Evolutionary conservation across 257 asterid species (phyloP), one percentile per base, ranked within the genome.

Genomic region (Mitragyna speciosa): DNA sequence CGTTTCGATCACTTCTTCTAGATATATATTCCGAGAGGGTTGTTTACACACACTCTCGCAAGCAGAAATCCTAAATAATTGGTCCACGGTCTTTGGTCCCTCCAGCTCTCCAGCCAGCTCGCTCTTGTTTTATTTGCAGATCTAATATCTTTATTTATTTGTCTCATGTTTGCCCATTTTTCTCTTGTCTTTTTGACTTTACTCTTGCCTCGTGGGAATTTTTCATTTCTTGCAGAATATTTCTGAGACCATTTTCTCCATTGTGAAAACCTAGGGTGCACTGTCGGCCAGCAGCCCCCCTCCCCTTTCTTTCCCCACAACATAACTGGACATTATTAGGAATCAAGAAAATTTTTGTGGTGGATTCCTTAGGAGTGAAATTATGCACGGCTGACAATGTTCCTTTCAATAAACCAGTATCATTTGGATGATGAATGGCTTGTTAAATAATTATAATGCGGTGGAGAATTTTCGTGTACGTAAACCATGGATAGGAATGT

Each of bases 41-140:
- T 52, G 72, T 47, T 56, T 56, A 30, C 22, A 28, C 67, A 5
- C 69, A 12, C 36, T 11, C 36, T 1, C 36, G 1, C 19, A 9
- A 31, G 64, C 39, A 39, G 64, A 45, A 66, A 33, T 26, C 64
- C 22, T 33, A 41, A 70, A 16, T 70, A 28, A 70, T 76, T 76
- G 81, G 81, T 70, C 78, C 54, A 14, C 19, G 47, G 24, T 16
- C 45, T 28, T 28, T 28, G 41, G 71, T 22, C 63, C n/a, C 76
- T 48, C 52, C 17, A 1, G 33, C 33, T 58, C 45, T 17, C 51
- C 64, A 43, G 47, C 47, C 45, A 47, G 6, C 47, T 73, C 26
- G n/a, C 51, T 70, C 65, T 51, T 16, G 17, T 51, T 54, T 30
- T 54, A 51, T 67, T 67, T 52, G 54, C 71, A 7, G 7, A 10